These are phyloP conservation scores for Colletotrichum sp. DNA, from an alignment of 2,329 filamentous ascomycete genomes.

Conservation along the genomic window DNA sequence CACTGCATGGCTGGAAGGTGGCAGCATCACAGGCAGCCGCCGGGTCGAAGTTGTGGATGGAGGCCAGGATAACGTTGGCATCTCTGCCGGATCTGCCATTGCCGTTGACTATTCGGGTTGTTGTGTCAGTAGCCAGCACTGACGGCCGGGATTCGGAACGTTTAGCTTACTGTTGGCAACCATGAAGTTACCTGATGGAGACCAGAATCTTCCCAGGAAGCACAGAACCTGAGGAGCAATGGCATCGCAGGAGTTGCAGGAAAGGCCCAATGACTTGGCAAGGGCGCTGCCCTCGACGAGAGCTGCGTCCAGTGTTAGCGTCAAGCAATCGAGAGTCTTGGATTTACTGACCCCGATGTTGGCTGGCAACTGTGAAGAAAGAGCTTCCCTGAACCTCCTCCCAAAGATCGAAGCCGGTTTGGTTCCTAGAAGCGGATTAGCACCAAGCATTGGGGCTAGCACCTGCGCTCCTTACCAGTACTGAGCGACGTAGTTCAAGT, in stretches of 20 bases:
- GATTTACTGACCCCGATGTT: conserved; percentile 64
- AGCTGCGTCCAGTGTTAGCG: conserved; percentile 37
- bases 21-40: conserved; percentile 67
- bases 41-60: conserved; percentile 75
- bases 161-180: conserved; percentile 64
- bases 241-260: conserved; percentile 64
- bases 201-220: conserved; percentile 79
- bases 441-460: background rate
- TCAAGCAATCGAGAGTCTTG: conserved; percentile 13
- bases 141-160: background rate
- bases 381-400: conserved; percentile 79
- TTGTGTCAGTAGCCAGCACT: background rate
- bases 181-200: conserved; percentile 58
- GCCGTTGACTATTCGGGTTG: conserved; percentile 48
- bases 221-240: conserved; percentile 76
- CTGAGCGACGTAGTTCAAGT: conserved; percentile 75
- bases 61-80: conserved; percentile 70
- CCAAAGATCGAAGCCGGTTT: conserved; percentile 78
- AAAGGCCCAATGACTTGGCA: conserved; percentile 66
- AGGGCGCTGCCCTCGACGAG: conserved; percentile 71
- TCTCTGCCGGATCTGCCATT: conserved; percentile 72
- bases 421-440: conserved; percentile 44
- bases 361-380: conserved; percentile 77
- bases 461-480: conserved; percentile 60
- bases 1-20: conserved; percentile 81